Evolutionary conservation across 805 yeast species (phyloP).

Genomic region (Wickerhamiella sorbophila): DNA sequence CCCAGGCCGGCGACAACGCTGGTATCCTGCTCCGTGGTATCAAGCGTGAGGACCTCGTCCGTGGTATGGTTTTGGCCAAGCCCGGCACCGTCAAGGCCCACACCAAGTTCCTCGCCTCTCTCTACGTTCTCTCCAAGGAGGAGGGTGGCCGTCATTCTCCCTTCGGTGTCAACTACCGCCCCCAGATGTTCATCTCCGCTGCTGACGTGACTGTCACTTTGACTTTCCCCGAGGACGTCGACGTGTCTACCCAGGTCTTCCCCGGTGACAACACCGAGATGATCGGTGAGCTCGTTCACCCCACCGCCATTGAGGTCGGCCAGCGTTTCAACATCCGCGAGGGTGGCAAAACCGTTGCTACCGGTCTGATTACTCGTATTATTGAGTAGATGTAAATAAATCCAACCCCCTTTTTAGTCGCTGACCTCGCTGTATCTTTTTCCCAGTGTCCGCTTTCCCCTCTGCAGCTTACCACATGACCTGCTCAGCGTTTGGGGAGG

Average conservation of each 20-base stretch:
- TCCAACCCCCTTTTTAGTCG: neutral
- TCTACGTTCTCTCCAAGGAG: conserved; percentile 84
- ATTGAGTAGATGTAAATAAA: conserved; percentile 35
- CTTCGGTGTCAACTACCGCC: conserved; percentile 93
- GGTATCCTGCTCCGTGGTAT: conserved; percentile 96
- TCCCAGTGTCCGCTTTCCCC: neutral
- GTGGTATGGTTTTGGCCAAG: conserved; percentile 97
- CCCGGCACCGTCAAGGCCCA: conserved; percentile 86
- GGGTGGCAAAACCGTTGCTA: conserved; percentile 98
- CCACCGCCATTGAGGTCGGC: conserved; percentile 89
- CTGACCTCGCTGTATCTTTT: neutral
- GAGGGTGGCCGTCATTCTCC: conserved; percentile 99
- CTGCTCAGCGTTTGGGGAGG: neutral
- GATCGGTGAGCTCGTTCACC: conserved; percentile 77
- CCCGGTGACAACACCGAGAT: conserved; percentile 99
- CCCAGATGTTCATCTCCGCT: conserved; percentile 93
- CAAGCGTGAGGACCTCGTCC: conserved; percentile 88
- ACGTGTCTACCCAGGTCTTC: conserved; percentile 78
- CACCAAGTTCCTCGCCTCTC: conserved; percentile 83
- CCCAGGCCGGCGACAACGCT: conserved; percentile 98
- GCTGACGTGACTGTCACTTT: conserved; percentile 86
- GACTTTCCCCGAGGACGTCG: conserved; percentile 76
- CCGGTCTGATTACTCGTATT: conserved; percentile 92
- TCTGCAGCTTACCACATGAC: conserved; percentile 9
- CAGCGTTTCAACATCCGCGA: conserved; percentile 99